Base-by-base conservation (phyloP, 2,329 filamentous ascomycete species). In the Aspergillus sp. region DNA sequence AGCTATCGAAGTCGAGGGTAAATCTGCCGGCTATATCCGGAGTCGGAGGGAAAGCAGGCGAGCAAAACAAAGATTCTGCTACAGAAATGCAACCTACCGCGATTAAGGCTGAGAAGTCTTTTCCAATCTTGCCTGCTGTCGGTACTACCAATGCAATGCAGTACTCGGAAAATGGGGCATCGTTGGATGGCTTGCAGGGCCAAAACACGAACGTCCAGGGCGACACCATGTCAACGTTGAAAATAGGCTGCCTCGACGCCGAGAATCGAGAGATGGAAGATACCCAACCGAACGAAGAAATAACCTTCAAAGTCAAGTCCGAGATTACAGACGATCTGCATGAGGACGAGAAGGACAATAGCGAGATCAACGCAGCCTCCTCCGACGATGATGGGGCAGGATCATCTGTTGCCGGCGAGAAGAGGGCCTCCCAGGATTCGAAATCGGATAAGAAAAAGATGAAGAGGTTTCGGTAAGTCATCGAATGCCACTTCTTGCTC, bases 401-500 rank as follows among this genome's bases (percentile, higher is more conserved):
- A 25, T 65, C 64, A 19, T 64, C 64, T 33, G 66, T 62, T 40
- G 68, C 65, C 27, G 72, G 69, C 15, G 70, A 72, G 8, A 60
- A 67, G 52, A 72, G 60, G 52, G 61, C 68, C 19, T 62, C 68
- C 3, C 62, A 66, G 2, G 71, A 73, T 48, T 47, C 56, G 3
- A 68, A 64, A 27, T 52, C 68, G 37, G 74, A 76, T 8, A 77
- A 74, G 60, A 76, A 73, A 60, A 77, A 76, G 57, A 76, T 76
- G 72, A 78, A 77, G 66, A 70, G 76, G 47, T 78, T 77, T 44
- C 71, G 76, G 76, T 77, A 68, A 59, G 70, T 56, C 39, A 21
- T n/a, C 25, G n/a, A 48, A 14, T 12, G 40, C 3, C 12, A 23
- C 9, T 23, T 17, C 5, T n/a, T 25, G 31, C 8, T 33, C 12